Percentiles rank a stretch among this genome's conserved stretches.
phyloP scores from a whole-genome alignment of 2,329 filamentous ascomycete species.

The Eurotiales sp. region DNA sequence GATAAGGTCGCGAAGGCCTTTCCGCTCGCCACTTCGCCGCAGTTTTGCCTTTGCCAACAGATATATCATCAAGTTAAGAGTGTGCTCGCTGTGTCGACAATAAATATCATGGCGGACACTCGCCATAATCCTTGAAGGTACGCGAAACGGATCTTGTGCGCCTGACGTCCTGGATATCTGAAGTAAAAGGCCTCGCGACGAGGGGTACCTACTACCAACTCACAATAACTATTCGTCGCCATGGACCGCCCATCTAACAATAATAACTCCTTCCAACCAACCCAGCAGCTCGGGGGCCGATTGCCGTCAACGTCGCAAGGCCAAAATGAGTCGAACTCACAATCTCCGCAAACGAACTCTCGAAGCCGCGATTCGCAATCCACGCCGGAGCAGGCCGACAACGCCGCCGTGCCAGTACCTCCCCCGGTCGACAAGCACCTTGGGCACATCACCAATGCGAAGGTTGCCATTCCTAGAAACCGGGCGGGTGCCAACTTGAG shows the following conservation, averaged over 20 bases:
- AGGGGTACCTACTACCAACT: too few relatives aligned
- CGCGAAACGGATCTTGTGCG: too few relatives aligned
- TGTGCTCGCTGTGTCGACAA: too few relatives aligned
- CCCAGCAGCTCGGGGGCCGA: not conserved
- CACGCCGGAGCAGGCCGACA: slow-evolving; percentile 4
- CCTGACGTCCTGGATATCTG: too few relatives aligned
- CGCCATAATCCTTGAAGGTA: too few relatives aligned
- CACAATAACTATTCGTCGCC: too few relatives aligned
- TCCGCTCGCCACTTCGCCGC: too few relatives aligned
- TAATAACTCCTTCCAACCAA: not conserved
- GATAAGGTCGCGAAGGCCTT: too few relatives aligned
- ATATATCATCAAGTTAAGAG: too few relatives aligned
- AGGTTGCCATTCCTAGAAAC: slow-evolving; percentile 30
- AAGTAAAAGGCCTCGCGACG: too few relatives aligned
- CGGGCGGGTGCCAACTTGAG: slow-evolving; percentile 16
- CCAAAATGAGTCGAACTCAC: not conserved
- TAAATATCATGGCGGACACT: too few relatives aligned
- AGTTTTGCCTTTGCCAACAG: too few relatives aligned
- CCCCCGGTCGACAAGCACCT: not conserved
- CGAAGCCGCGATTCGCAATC: slow-evolving; percentile 10
- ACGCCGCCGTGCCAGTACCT: not conserved
- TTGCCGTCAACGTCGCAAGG: not conserved
- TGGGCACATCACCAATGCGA: slow-evolving; percentile 17
- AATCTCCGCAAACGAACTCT: not conserved
- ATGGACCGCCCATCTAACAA: not conserved